phyloP scores from a whole-genome alignment of 2,329 filamentous ascomycete species.

The Exophiala aquamarina region DNA sequence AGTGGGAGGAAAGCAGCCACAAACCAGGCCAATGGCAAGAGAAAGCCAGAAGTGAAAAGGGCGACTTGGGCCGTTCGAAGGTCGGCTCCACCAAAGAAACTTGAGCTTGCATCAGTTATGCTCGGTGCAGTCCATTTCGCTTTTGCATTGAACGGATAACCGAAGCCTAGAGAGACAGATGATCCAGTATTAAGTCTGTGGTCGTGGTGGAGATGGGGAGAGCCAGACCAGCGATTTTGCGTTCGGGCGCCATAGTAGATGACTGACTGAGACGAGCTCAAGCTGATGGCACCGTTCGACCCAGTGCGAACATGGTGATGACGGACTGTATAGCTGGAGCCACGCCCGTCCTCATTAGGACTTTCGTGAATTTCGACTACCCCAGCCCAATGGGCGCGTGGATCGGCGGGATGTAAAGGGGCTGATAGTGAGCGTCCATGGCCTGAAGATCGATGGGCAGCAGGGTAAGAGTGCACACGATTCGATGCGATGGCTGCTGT shows the following conservation, averaged over 20 bases:
- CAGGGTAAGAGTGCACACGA: constrained; percentile 16
- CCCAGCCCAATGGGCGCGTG: constrained; percentile 44
- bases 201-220: constrained; percentile 69
- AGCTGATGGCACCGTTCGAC: constrained; percentile 45
- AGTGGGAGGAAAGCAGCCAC: constrained; percentile 73
- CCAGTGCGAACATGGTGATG: constrained; percentile 30
- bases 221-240: constrained; percentile 40
- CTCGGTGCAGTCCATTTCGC: constrained; percentile 66
- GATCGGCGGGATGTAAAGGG: constrained; percentile 40
- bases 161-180: constrained; percentile 23
- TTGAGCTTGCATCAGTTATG: constrained; percentile 63
- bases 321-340: constrained; percentile 20
- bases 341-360: constrained; percentile 14
- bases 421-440: constrained; percentile 24
- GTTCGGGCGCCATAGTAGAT: constrained; percentile 32
- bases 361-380: constrained; percentile 27
- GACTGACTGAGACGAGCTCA: constrained; percentile 39
- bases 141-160: constrained; percentile 31
- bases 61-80: constrained; percentile 72
- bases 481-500: constrained; percentile 12
- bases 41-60: constrained; percentile 73
- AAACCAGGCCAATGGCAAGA: constrained; percentile 79
- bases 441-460: background rate
- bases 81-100: constrained; percentile 51
- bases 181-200: constrained; percentile 47